Percentiles rank a stretch among this genome's conserved stretches.
Evolutionary conservation across 495 filamentous ascomycete genomes (phyloP).

Genomic region (Daldinia decipiens): DNA sequence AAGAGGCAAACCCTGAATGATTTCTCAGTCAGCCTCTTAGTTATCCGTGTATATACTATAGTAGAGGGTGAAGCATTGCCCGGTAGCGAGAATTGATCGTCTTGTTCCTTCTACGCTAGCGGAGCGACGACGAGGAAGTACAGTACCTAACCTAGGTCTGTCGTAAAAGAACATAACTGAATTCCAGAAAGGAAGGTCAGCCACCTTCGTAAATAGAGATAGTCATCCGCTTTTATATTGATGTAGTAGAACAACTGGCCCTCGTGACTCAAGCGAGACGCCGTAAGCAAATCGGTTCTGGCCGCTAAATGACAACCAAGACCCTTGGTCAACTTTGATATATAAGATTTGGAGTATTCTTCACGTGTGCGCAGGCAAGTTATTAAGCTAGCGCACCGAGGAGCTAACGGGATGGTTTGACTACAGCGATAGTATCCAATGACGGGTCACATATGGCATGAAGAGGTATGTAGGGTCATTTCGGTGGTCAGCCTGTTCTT

Average conservation of each 20-base stretch:
- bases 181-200: constrained; percentile 53
- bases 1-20: constrained; percentile 39
- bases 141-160: constrained; percentile 44
- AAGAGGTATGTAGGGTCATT: constrained; percentile 35
- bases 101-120: constrained; percentile 36
- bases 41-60: constrained; percentile 2
- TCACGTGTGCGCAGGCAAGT: constrained; percentile 23
- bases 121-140: constrained; percentile 36
- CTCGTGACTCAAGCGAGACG: constrained; percentile 46
- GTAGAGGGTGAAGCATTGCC: constrained; percentile 13
- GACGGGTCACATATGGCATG: constrained; percentile 18
- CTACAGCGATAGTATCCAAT: constrained; percentile 24
- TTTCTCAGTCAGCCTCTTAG: constrained; percentile 40
- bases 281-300: constrained; percentile 39
- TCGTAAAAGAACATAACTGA: constrained; percentile 40
- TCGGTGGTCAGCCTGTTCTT: constrained; percentile 31
- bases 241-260: constrained; percentile 46
- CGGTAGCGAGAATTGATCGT: constrained; percentile 45
- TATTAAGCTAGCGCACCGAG: constrained; percentile 23
- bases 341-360: constrained; percentile 42
- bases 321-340: constrained; percentile 22
- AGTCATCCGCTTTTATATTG: constrained; percentile 46
- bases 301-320: constrained; percentile 42
- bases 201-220: constrained; percentile 45
- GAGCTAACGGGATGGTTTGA: constrained; percentile 31